Evolutionary conservation across 2,329 filamentous ascomycete genomes (phyloP), one percentile per base, ranked within the genome.

Genomic region (Trichoderma koningiopsis): DNA sequence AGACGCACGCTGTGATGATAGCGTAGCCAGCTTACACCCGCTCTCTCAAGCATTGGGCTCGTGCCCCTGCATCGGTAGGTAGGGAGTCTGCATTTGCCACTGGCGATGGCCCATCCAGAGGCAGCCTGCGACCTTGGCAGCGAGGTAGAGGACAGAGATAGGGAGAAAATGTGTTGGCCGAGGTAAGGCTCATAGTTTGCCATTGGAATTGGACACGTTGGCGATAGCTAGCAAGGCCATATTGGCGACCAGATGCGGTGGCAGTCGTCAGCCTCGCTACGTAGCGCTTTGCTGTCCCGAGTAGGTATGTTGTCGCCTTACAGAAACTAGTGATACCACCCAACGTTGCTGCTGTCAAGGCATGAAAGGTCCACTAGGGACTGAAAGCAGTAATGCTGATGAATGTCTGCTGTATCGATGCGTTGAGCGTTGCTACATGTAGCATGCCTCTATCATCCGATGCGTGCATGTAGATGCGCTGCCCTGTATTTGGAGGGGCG

Each of bases 41-140:
- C 35, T 16, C 22, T 56, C 27, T 31, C 53, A 29, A 58, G 63
- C 33, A 55, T 29, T 52, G 40, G 63, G 63, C 31, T 49, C 16
- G 5, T 14, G 52, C 63, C 49, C 56, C 58, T 67, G 63, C 55
- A 67, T 59, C 63, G 14, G 63, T 52, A 57, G 14, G 63, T 52
- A 57, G 58, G 63, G 55, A 67, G 63, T 40, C 63, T 59, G 55
- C 53, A 67, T 67, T 67, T 67, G 63, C 63, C 63, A 67, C 63
- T 31, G 22, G 37, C 40, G 55, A 59, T 35, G 16, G 55, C 31
- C 63, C 22, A 22, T 37, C 31, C 55, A 67, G 63, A 67, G 63
- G 63, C 63, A 67, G 63, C 63, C 63, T 47, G 63, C 52, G 63
- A 52, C 53, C 37, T 57, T 57, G 63, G 33, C 43, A 47, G 43